Conservation (phyloP, 2,329 filamentous ascomycete genomes). For the Fusarium guadeloupense region DNA sequence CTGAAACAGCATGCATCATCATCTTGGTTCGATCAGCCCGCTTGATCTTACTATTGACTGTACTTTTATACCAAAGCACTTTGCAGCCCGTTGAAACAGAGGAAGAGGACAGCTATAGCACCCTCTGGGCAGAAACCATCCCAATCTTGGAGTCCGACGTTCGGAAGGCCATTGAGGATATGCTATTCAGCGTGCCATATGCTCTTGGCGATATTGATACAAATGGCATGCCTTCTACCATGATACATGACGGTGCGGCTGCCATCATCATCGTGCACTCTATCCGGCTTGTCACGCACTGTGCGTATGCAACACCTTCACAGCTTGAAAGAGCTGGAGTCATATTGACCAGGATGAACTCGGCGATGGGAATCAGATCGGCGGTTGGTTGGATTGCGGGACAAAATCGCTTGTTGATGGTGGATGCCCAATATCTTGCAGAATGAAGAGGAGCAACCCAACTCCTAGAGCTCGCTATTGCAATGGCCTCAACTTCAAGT, state of each 20-base stretch:
- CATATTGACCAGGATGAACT: conserved; percentile 43
- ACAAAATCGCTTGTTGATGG: neutral
- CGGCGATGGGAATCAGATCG: conserved; percentile 44
- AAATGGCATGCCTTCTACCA: conserved; percentile 31
- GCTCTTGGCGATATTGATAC: conserved; percentile 44
- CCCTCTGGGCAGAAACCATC: conserved; percentile 27
- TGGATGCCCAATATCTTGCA: too few relatives aligned
- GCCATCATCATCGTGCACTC: conserved; percentile 47
- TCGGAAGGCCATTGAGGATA: conserved; percentile 44
- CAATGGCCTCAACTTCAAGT: conserved; percentile 58
- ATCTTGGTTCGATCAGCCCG: conserved; percentile 46
- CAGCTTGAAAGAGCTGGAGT: conserved; percentile 36
- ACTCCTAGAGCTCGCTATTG: too few relatives aligned
- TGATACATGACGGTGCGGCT: conserved; percentile 45
- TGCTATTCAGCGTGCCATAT: conserved; percentile 45
- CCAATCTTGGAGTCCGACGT: conserved; percentile 40
- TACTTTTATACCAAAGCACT: conserved; percentile 41
- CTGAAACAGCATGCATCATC: conserved; percentile 47
- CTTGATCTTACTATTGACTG: conserved; percentile 44
- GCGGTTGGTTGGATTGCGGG: conserved; percentile 30
- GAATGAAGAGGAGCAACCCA: too few relatives aligned
- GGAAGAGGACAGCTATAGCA: conserved; percentile 7
- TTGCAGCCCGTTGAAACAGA: conserved; percentile 6
- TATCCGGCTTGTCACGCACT: conserved; percentile 45
- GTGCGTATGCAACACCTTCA: conserved; percentile 39